phyloP scores from a whole-genome alignment of 129 eudicot species.

The Ambrosia trifida region DNA sequence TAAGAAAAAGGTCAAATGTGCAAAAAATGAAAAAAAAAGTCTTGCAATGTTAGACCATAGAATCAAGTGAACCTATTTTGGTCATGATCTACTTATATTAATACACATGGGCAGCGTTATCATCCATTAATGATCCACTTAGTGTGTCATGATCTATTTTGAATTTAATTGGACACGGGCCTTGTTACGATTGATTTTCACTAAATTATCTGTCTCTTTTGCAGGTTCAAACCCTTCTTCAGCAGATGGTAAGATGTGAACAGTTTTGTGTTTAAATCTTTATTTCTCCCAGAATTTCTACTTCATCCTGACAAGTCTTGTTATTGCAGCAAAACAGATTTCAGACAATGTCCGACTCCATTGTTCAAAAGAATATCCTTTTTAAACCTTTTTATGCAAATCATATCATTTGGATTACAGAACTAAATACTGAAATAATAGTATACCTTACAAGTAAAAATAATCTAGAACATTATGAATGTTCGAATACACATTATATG shows the following conservation, averaged over 20 bases:
- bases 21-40: neutral
- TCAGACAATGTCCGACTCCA: conserved; percentile 88
- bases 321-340: conserved; percentile 84
- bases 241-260: conserved; percentile 74
- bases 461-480: neutral
- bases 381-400: neutral
- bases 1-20: neutral
- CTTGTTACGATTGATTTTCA: neutral
- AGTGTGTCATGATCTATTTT: neutral
- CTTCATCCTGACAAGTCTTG: conserved; percentile 4
- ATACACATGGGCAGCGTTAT: neutral
- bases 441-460: neutral
- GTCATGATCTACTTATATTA: neutral
- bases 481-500: neutral
- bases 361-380: conserved; percentile 92
- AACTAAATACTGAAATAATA: neutral
- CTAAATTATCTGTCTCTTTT: conserved; percentile 12
- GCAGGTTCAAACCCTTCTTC: conserved; percentile 94
- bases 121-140: neutral
- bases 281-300: neutral
- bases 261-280: neutral
- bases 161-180: neutral
- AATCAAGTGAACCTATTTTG: neutral
- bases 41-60: neutral
- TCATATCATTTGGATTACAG: conserved; percentile 1